Evolutionary conservation across 768 basidiomycete species (phyloP).

Genomic region (Suillus ampliporus): DNA sequence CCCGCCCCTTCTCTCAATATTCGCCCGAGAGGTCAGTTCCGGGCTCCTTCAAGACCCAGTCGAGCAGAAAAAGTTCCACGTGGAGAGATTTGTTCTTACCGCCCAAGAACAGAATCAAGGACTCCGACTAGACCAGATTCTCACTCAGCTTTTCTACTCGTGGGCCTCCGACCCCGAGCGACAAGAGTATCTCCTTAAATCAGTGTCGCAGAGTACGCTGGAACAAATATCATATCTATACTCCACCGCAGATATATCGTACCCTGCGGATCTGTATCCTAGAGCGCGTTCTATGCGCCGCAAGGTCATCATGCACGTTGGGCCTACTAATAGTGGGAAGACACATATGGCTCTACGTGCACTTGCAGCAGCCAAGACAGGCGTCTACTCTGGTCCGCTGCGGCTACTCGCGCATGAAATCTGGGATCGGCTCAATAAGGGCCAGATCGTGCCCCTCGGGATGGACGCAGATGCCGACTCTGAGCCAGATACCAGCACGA

Average conservation of each 20-base stretch:
- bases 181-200: constrained; percentile 27
- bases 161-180: constrained; percentile 53
- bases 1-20: constrained; percentile 48
- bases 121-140: constrained; percentile 51
- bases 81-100: constrained; percentile 50
- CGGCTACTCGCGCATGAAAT: constrained; percentile 95
- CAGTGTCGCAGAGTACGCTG: constrained; percentile 41
- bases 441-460: constrained; percentile 82
- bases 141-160: constrained; percentile 57
- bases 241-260: constrained; percentile 46
- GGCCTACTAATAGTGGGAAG: constrained; percentile 97
- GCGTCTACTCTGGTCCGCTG: constrained; percentile 90
- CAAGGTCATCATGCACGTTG: constrained; percentile 93
- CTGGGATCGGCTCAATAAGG: constrained; percentile 88
- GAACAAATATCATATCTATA: constrained; percentile 44
- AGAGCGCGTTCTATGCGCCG: constrained; percentile 65
- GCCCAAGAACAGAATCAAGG: constrained; percentile 30
- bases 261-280: constrained; percentile 54
- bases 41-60: constrained; percentile 32
- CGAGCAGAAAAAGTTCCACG: constrained; percentile 38
- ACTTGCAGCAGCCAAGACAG: constrained; percentile 72
- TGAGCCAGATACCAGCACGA: constrained; percentile 43
- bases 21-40: constrained; percentile 43
- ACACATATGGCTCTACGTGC: constrained; percentile 93
- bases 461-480: constrained; percentile 48